These are phyloP conservation scores for Plantago lanceolata DNA, from an alignment of 305 asterid species.

Conservation along the genomic window DNA sequence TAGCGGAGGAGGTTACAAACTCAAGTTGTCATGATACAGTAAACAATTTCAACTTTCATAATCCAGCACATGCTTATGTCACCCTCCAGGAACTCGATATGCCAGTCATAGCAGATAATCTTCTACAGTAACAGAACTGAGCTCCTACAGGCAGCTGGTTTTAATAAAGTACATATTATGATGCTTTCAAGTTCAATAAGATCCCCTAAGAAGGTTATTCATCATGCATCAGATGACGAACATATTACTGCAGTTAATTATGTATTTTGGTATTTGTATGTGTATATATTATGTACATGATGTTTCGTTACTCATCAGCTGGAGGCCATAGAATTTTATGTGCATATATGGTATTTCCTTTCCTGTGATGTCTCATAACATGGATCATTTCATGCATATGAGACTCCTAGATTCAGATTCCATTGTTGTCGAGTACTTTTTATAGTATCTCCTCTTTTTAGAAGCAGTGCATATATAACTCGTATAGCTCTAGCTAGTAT, in stretches of 20 bases:
- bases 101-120: background rate
- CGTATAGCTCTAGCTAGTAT: background rate
- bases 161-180: background rate
- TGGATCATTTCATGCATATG: background rate
- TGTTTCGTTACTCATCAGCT: background rate
- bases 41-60: background rate
- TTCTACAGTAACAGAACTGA: background rate
- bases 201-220: background rate
- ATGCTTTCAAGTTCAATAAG: constrained; percentile 2
- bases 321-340: background rate
- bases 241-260: background rate
- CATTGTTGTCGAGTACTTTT: background rate
- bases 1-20: background rate
- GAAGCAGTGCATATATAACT: background rate
- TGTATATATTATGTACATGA: background rate
- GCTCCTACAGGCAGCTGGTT: background rate
- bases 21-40: constrained; percentile 3
- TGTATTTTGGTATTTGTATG: background rate
- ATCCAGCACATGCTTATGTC: constrained; percentile 5
- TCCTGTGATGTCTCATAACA: constrained; percentile 1
- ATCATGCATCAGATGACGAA: background rate
- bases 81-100: background rate
- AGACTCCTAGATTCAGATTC: background rate
- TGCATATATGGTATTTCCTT: background rate
- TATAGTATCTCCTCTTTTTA: too few relatives aligned